Evolutionary conservation across 148 eudicot genomes (phyloP).

Genomic region (Selenicereus undatus): DNA sequence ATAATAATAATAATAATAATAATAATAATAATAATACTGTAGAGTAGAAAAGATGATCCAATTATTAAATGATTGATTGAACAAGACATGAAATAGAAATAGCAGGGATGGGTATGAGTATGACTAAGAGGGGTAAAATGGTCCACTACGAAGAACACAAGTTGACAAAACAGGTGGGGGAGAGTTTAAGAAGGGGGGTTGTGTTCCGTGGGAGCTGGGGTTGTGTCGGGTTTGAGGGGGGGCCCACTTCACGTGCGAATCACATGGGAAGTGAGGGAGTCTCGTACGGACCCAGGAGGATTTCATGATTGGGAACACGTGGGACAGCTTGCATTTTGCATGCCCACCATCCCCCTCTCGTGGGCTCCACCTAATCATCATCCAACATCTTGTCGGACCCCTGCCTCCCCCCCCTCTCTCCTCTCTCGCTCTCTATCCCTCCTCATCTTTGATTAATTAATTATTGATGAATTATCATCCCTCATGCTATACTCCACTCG

Average conservation of each 20-base stretch:
- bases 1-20: neutral
- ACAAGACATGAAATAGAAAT: constrained; percentile 9
- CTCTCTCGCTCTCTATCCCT: neutral
- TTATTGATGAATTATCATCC: constrained; percentile 12
- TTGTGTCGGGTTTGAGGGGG: neutral
- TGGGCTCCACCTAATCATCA: constrained; percentile 37
- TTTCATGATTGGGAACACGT: constrained; percentile 32
- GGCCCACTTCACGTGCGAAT: constrained; percentile 26
- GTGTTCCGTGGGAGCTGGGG: neutral
- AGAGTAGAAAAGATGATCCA: neutral
- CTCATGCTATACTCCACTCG: constrained; percentile 4
- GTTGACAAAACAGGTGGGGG: constrained; percentile 12
- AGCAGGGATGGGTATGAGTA: too few species aligned
- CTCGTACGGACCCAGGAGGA: constrained; percentile 29
- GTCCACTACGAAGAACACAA: neutral
- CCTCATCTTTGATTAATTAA: neutral
- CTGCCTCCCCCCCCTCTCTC: neutral
- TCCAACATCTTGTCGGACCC: constrained; percentile 35
- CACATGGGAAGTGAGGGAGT: constrained; percentile 26
- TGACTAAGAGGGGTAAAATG: neutral
- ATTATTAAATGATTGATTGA: constrained; percentile 24
- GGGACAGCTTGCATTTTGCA: constrained; percentile 30
- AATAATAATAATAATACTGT: neutral
- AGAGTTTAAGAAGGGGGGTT: neutral
- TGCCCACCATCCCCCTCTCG: neutral